Evolutionary conservation across 2,329 filamentous ascomycete species (phyloP).

Genomic region (Colletotrichum godetiae): DNA sequence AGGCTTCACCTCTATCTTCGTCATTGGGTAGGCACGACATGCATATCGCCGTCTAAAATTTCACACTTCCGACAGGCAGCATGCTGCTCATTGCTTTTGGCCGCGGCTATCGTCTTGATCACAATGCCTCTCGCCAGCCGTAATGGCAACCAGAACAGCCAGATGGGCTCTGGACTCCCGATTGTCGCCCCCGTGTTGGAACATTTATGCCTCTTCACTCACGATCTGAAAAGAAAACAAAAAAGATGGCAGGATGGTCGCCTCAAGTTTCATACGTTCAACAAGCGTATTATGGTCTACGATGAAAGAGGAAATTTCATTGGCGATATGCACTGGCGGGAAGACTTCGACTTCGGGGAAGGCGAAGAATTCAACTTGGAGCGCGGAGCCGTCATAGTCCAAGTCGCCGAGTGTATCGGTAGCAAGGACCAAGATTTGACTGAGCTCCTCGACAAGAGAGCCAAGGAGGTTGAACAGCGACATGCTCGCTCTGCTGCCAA

Average conservation of each 20-base stretch:
- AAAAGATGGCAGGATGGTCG: slow-evolving; percentile 96
- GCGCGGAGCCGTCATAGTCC: slow-evolving; percentile 78
- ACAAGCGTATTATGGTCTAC: slow-evolving; percentile 90
- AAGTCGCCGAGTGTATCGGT: slow-evolving; percentile 82
- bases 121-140: slow-evolving; percentile 11
- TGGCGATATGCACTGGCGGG: slow-evolving; percentile 85
- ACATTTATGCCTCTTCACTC: slow-evolving; percentile 87
- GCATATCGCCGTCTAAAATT: not conserved
- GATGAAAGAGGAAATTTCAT: slow-evolving; percentile 84
- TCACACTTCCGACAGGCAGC: not conserved
- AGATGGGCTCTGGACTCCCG: slow-evolving; percentile 46
- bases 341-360: slow-evolving; percentile 75
- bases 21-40: not conserved
- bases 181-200: slow-evolving; percentile 82
- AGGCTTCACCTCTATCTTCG: not conserved
- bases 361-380: slow-evolving; percentile 88
- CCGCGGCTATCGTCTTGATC: not conserved
- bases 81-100: not conserved
- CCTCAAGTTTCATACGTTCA: slow-evolving; percentile 90
- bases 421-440: slow-evolving; percentile 82
- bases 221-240: slow-evolving; percentile 85
- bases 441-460: slow-evolving; percentile 77
- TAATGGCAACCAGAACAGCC: not conserved
- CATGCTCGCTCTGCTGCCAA: slow-evolving; percentile 47
- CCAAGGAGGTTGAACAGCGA: slow-evolving; percentile 65